Base-by-base conservation (phyloP, 257 asterid species). In the Petunia secreta region DNA sequence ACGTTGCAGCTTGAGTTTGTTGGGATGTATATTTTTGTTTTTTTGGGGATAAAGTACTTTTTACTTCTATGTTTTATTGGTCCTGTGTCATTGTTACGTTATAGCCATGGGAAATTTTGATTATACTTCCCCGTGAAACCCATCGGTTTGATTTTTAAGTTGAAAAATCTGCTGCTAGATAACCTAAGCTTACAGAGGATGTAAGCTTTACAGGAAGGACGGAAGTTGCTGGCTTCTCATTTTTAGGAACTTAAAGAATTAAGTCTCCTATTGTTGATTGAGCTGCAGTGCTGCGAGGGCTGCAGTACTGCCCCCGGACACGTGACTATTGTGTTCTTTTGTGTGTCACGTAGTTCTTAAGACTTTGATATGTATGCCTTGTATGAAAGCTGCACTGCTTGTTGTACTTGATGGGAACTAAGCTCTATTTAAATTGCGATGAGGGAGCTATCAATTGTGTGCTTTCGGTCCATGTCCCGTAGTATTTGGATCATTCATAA, bases 1-100 rank as follows among this genome's bases (percentile, higher is more conserved):
- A 75, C 75, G 54, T 64, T 73, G 82, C 50, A 63, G 16, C 64
- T 78, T 81, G 75, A 80, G 53, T 66, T 82, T 79, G 2, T 52
- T 84, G 83, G 79, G 80, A 59, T 80, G 80, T 77, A 78, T 52
- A 58, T 38, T 84, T 25, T 82, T 76, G 78, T 15, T 77, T 68
- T 80, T 50, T 62, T 82, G 80, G 83, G 82, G 73, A 77, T 46
- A 37, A 65, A 69, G 63, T 41, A 1, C 38, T 62, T 55, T 67
- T 54, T 65, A 71, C 14, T 59, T 77, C 59, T 34, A 43, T 67
- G 53, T 80, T 40, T 76, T 59, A 6, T 34, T 38, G 8, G 77
- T 36, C 60, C 55, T 74, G 62, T 15, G 41, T 64, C 69, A 10
- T 69, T 79, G 57, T 43, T 67, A 38, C 80, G 68, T 67, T 8